Base-by-base conservation (phyloP, 495 filamentous ascomycete genomes). In the Xylaria venustula region DNA sequence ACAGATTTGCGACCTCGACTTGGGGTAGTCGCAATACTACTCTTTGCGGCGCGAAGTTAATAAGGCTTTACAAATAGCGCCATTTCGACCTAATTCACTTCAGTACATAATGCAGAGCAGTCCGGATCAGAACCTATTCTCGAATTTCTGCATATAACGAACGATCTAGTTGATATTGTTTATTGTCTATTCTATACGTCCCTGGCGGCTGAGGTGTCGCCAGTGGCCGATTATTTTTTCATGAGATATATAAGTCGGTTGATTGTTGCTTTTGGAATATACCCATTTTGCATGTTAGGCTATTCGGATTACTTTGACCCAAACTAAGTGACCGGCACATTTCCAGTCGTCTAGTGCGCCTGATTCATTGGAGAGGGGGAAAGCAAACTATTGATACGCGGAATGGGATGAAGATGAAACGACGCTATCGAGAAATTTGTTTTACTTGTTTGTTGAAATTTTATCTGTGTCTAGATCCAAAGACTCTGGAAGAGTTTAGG, bases 221-320 rank as follows among this genome's bases (percentile, higher is more conserved):
- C n/a, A 19, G 41, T 30, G 14, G 20, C 41, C n/a, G 20, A 26
- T 15, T 34, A 34, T 48, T 52, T 54, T 1, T 61, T 53, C 3
- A 48, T 30, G 58, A 61, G 58, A 47, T 20, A 40, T 46, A 36
- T 52, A 54, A 34, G 30, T n/a, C n/a, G n/a, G n/a, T 40, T 36
- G 49, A 25, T 54, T 47, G 14, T 60, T 30, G 40, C n/a, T 54
- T 61, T 54, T 48, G 37, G 58, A 52, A 54, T 61, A 61, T 61
- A 61, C 58, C 58, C 58, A 37, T 23, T 61, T 40, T 41, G 58
- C 51, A 61, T 54, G 48, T 17, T 47, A 34, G 49, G 58, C 34
- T 61, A 28, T 54, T 26, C 41, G 32, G 37, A 54, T 47, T 6
- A n/a, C n/a, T 47, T 49, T 48, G 41, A 25, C 19, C 47, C 28